phyloP scores from a whole-genome alignment of 495 filamentous ascomycete species.

The Elaphomyces granulatus region DNA sequence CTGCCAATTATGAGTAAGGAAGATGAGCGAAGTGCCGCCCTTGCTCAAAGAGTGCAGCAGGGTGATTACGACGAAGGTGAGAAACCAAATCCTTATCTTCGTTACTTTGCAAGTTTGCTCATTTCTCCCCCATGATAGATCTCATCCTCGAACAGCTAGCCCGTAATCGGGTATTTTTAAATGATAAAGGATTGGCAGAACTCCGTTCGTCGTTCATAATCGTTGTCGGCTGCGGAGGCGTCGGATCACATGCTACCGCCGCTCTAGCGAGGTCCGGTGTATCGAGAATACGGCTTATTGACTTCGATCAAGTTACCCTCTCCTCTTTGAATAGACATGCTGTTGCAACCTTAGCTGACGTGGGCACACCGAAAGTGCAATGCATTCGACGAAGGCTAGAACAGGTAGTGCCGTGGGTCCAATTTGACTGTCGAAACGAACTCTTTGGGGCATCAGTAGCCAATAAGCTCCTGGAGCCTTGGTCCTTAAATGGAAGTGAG shows the following conservation, averaged over 20 bases:
- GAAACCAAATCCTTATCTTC: not conserved
- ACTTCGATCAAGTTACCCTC: slow-evolving; percentile 96
- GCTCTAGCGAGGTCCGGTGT: slow-evolving; percentile 84
- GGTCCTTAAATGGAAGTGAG: slow-evolving; percentile 37
- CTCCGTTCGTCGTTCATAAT: slow-evolving; percentile 73
- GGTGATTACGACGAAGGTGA: slow-evolving; percentile 87
- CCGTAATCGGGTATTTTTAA: slow-evolving; percentile 87
- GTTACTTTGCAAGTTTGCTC: not conserved
- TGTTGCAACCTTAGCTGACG: slow-evolving; percentile 83
- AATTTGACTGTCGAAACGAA: slow-evolving; percentile 76
- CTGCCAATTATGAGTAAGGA: slow-evolving; percentile 46
- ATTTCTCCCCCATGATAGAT: too few species aligned
- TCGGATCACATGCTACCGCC: slow-evolving; percentile 80
- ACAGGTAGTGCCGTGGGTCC: slow-evolving; percentile 79
- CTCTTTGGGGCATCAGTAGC: slow-evolving; percentile 60
- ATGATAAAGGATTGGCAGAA: slow-evolving; percentile 58
- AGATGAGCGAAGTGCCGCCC: slow-evolving; percentile 57
- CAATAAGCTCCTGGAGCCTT: slow-evolving; percentile 45
- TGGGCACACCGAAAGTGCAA: slow-evolving; percentile 87
- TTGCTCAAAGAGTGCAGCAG: slow-evolving; percentile 65
- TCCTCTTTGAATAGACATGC: slow-evolving; percentile 90
- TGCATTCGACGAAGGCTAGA: slow-evolving; percentile 64
- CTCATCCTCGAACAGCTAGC: slow-evolving; percentile 92
- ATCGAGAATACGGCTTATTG: slow-evolving; percentile 71
- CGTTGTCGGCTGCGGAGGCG: slow-evolving; percentile 85